These are phyloP conservation scores for Aegilops tauschii DNA, from an alignment of 176 grass and related monocot genomes.

Conservation along the genomic window DNA sequence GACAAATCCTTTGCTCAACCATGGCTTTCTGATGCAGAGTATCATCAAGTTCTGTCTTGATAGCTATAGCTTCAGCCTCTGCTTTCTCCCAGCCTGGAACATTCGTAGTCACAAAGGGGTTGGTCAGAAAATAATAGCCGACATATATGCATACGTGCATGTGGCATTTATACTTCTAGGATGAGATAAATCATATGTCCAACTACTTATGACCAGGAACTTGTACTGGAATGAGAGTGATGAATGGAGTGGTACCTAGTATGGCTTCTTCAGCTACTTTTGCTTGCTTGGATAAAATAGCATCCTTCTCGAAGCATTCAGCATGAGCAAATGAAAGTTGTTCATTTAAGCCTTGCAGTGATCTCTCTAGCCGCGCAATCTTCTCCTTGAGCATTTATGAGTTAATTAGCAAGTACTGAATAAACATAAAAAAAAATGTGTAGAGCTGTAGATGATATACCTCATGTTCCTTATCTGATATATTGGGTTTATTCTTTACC, in stretches of 20 bases:
- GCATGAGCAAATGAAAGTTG: conserved; percentile 60
- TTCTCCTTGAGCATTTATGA: conserved; percentile 61
- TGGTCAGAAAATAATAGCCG: background rate
- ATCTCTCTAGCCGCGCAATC: conserved; percentile 62
- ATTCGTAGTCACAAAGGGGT: background rate
- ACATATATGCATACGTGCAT: background rate
- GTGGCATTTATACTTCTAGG: conserved; percentile 1
- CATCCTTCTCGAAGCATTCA: conserved; percentile 73
- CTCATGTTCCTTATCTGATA: conserved; percentile 33
- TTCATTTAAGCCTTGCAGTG: conserved; percentile 61
- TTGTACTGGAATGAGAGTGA: background rate
- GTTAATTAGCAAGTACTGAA: background rate
- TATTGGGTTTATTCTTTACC: conserved; percentile 31
- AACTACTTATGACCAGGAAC: conserved; percentile 11
- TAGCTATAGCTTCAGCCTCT: conserved; percentile 61
- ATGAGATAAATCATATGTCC: background rate
- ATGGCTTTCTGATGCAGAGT: conserved; percentile 51
- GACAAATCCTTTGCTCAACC: conserved; percentile 58
- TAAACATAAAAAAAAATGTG: background rate
- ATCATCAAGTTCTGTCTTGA: conserved; percentile 72
- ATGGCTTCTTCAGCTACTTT: conserved; percentile 98
- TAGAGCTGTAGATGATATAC: conserved; percentile 19
- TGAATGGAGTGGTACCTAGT: conserved; percentile 53
- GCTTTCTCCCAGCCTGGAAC: conserved; percentile 91
- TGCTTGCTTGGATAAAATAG: conserved; percentile 64